Evolutionary conservation across 2,329 filamentous ascomycete species (phyloP).

Genomic region (Penicillium oxalicum): DNA sequence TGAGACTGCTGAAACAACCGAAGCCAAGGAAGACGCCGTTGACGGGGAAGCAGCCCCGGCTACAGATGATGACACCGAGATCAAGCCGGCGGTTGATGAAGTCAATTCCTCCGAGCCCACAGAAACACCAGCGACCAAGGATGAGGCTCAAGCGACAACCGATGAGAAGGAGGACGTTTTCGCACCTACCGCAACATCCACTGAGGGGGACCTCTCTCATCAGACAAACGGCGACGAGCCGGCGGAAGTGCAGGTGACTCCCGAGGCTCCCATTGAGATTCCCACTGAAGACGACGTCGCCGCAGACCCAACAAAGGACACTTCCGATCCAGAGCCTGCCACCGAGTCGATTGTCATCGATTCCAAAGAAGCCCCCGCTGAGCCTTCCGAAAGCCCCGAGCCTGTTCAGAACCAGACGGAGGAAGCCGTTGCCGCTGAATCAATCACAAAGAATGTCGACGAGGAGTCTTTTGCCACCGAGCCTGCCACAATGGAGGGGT

Average conservation of each 20-base stretch:
- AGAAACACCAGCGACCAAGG: neutral
- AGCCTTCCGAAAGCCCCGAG: no score
- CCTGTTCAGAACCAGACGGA: neutral
- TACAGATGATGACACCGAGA: conserved; percentile 3
- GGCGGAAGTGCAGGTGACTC: conserved; percentile 1
- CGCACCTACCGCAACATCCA: neutral
- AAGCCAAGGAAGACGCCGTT: conserved; percentile 4
- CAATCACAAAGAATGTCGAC: neutral
- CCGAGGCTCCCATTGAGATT: conserved; percentile 5
- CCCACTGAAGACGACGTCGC: conserved; percentile 7
- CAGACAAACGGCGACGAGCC: conserved; percentile 13
- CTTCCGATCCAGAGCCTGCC: conserved; percentile 5
- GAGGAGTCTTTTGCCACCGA: conserved; percentile 7
- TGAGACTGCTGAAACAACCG: neutral
- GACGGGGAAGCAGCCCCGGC: conserved; percentile 1
- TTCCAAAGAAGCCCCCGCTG: neutral
- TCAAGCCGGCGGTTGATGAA: conserved; percentile 1
- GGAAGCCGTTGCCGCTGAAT: conserved; percentile 6
- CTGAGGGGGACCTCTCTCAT: conserved; percentile 5
- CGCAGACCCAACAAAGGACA: conserved; percentile 10
- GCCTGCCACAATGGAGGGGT: neutral
- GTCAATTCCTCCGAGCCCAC: conserved; percentile 4
- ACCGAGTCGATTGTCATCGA: conserved; percentile 32
- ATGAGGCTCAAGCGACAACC: neutral
- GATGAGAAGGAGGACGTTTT: conserved; percentile 1